Evolutionary conservation across 805 yeast species (phyloP).

Genomic region (Lachancea nothofagi): DNA sequence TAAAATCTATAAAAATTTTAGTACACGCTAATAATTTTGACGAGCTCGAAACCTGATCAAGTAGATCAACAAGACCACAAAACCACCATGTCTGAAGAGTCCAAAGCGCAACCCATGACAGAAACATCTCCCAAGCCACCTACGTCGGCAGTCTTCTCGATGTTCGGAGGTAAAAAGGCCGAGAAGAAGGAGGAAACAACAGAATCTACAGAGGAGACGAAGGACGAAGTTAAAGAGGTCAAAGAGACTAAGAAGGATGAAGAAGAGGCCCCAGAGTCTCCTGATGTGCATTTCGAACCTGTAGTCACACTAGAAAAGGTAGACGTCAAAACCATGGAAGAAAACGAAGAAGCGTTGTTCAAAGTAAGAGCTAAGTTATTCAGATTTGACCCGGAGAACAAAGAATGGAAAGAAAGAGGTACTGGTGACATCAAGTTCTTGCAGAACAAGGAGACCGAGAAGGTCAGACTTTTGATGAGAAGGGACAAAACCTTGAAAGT

Average conservation of each 20-base stretch:
- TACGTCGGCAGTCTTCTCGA: slow-evolving; percentile 77
- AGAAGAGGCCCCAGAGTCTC: slow-evolving; percentile 38
- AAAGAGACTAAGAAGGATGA: slow-evolving; percentile 28
- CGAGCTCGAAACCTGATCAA: too few species aligned
- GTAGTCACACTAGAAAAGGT: slow-evolving; percentile 91
- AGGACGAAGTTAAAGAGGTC: slow-evolving; percentile 26
- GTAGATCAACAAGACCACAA: not conserved
- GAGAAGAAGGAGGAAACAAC: slow-evolving; percentile 43
- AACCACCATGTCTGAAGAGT: slow-evolving; percentile 22
- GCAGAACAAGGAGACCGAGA: slow-evolving; percentile 75
- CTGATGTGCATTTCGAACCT: slow-evolving; percentile 88
- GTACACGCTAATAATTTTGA: not conserved
- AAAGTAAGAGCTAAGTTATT: slow-evolving; percentile 94
- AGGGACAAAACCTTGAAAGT: slow-evolving; percentile 97
- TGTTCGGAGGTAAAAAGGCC: slow-evolving; percentile 90
- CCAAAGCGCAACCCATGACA: slow-evolving; percentile 18
- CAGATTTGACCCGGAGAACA: slow-evolving; percentile 75
- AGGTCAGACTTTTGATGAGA: slow-evolving; percentile 93
- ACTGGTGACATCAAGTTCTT: slow-evolving; percentile 96
- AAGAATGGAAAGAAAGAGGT: slow-evolving; percentile 99
- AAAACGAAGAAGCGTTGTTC: slow-evolving; percentile 73
- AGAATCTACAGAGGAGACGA: slow-evolving; percentile 23
- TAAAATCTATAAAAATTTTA: slow-evolving; percentile 1
- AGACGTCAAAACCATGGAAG: slow-evolving; percentile 93
- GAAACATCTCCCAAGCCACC: slow-evolving; percentile 46